Evolutionary conservation across 1,284 basidiomycete species (phyloP).

Genomic region (Cryptococcus hybrid): DNA sequence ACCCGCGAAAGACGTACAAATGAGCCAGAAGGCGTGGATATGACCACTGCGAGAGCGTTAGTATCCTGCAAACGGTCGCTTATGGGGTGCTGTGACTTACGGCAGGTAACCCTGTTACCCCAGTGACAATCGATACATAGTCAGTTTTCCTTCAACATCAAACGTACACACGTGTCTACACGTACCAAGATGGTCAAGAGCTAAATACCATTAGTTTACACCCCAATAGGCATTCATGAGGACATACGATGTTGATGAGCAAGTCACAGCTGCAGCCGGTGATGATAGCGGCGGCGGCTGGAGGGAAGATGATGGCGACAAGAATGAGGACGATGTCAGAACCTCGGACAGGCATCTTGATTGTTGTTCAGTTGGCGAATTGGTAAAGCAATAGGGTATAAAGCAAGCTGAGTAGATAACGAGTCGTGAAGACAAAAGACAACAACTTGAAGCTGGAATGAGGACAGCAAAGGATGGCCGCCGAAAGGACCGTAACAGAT

Average conservation of each 20-base stretch:
- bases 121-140: neutral
- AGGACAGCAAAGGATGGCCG: no score
- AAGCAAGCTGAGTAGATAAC: no score
- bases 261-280: constrained; percentile 76
- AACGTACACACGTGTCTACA: neutral
- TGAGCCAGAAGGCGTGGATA: constrained; percentile 55
- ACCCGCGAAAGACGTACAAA: constrained; percentile 17
- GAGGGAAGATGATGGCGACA: constrained; percentile 62
- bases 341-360: constrained; percentile 39
- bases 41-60: constrained; percentile 43
- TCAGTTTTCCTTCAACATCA: neutral
- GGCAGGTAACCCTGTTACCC: constrained; percentile 22
- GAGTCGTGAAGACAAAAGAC: neutral
- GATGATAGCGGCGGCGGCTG: constrained; percentile 63
- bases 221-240: no score
- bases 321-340: constrained; percentile 49
- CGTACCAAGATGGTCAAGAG: constrained; percentile 25
- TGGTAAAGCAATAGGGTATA: no score
- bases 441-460: neutral
- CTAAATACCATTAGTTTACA: neutral
- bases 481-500: no score
- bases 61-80: no score
- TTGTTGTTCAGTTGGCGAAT: neutral
- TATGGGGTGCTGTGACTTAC: constrained; percentile 7
- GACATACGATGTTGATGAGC: constrained; percentile 64